Conservation (phyloP, 1,284 basidiomycete species). For the Microbotryum scabiosae region DNA sequence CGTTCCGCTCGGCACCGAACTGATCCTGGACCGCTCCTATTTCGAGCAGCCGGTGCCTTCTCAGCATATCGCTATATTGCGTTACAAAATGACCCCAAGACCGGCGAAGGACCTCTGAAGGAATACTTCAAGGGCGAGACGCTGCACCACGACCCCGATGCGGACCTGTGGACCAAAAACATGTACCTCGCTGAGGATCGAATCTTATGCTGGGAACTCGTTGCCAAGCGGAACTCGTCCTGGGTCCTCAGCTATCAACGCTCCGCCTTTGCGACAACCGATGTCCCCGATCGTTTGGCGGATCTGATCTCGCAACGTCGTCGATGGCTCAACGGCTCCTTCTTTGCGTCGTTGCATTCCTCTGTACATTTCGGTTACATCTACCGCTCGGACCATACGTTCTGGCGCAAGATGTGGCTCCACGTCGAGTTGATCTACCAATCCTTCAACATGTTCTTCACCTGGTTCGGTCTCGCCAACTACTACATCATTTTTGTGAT, state of each 20-base stretch:
- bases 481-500: slow-evolving; percentile 81
- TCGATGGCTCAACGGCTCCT: slow-evolving; percentile 94
- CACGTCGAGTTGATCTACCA: slow-evolving; percentile 93
- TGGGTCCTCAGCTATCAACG: slow-evolving; percentile 94
- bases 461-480: slow-evolving; percentile 54
- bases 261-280: slow-evolving; percentile 77
- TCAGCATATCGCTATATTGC: slow-evolving; percentile 74
- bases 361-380: slow-evolving; percentile 34
- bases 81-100: slow-evolving; percentile 65
- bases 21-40: neutral
- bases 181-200: slow-evolving; percentile 72
- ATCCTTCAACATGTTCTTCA: slow-evolving; percentile 63
- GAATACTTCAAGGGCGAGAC: slow-evolving; percentile 94
- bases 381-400: slow-evolving; percentile 65
- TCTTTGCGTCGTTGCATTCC: slow-evolving; percentile 71
- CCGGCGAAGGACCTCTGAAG: slow-evolving; percentile 75
- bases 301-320: slow-evolving; percentile 91
- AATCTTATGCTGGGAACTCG: slow-evolving; percentile 89
- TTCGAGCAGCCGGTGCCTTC: slow-evolving; percentile 58
- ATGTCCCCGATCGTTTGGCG: slow-evolving; percentile 51
- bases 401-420: slow-evolving; percentile 83
- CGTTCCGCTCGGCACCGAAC: too few relatives aligned
- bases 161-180: slow-evolving; percentile 57
- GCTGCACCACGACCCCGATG: slow-evolving; percentile 45
- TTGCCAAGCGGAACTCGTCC: slow-evolving; percentile 70